These are phyloP conservation scores for Sporothrix brasiliensis DNA, from an alignment of 2,329 filamentous ascomycete species.

Conservation along the genomic window DNA sequence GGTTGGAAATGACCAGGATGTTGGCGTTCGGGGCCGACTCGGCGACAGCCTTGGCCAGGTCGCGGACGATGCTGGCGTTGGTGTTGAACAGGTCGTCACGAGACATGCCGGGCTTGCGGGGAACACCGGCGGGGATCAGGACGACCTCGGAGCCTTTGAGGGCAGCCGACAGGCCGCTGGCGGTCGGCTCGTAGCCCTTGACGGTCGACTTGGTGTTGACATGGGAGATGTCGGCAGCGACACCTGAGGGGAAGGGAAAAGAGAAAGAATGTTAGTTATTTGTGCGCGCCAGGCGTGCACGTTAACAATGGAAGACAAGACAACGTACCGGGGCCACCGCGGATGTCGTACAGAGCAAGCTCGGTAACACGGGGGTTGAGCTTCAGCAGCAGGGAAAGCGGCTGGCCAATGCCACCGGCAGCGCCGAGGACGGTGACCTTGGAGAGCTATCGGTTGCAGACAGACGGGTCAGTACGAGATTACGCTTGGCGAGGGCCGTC, in stretches of 20 bases:
- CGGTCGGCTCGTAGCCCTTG: slow-evolving; percentile 81
- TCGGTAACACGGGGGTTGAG: slow-evolving; percentile 93
- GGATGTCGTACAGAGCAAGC: slow-evolving; percentile 97
- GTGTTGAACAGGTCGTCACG: slow-evolving; percentile 99
- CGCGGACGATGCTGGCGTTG: slow-evolving; percentile 98
- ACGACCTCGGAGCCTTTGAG: slow-evolving; percentile 91
- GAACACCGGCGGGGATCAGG: slow-evolving; percentile 96
- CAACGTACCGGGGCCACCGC: slow-evolving; percentile 77
- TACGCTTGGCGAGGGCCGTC: background rate
- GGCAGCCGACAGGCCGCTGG: slow-evolving; percentile 73
- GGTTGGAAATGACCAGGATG: slow-evolving; percentile 97
- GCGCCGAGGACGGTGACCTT: slow-evolving; percentile 98
- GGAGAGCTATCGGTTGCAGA: slow-evolving; percentile 66
- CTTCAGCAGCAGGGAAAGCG: slow-evolving; percentile 96
- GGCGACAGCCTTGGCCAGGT: slow-evolving; percentile 93
- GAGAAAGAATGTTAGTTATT: background rate
- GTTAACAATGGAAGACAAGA: slow-evolving; percentile 42
- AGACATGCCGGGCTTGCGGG: slow-evolving; percentile 99
- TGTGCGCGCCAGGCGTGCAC: background rate
- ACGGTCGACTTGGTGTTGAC: slow-evolving; percentile 98
- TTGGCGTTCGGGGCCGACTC: slow-evolving; percentile 88
- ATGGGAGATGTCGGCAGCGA: slow-evolving; percentile 95
- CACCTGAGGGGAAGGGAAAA: slow-evolving; percentile 46
- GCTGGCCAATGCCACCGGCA: slow-evolving; percentile 96
- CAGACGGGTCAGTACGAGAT: background rate